phyloP scores from a whole-genome alignment of 2,329 filamentous ascomycete genomes.

The Aspergillus sergii region DNA sequence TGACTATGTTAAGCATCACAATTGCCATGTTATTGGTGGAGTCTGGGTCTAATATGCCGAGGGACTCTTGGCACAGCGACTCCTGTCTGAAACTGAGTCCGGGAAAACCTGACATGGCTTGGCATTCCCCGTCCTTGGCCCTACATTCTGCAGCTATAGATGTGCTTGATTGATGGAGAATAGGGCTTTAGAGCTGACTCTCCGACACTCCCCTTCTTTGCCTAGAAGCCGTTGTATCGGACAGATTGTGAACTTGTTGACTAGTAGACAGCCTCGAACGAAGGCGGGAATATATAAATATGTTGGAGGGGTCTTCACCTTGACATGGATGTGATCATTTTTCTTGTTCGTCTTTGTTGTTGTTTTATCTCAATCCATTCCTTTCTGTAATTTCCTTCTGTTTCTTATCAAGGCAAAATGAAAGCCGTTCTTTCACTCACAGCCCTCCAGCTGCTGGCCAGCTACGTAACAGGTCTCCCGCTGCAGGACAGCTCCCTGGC shows the following conservation, averaged over 20 bases:
- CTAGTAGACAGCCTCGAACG: too few species aligned
- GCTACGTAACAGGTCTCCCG: conserved; percentile 15
- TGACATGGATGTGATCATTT: neutral
- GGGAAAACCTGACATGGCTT: neutral
- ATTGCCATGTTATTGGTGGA: neutral
- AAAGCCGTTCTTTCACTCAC: conserved; percentile 16
- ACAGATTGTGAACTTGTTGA: neutral
- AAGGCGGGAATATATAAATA: neutral
- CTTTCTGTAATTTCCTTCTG: neutral
- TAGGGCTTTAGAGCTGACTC: neutral
- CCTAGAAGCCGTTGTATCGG: neutral
- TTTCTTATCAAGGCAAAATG: conserved; percentile 3
- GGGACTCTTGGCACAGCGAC: neutral
- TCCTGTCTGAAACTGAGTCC: conserved; percentile 2
- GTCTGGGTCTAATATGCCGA: neutral
- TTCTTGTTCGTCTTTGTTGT: neutral
- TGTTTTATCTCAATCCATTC: neutral
- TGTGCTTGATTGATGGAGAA: conserved; percentile 2
- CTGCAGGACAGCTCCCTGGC: conserved; percentile 4
- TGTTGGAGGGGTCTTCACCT: neutral
- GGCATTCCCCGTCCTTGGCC: neutral
- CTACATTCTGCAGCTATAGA: too few species aligned
- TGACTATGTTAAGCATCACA: neutral
- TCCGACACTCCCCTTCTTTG: neutral
- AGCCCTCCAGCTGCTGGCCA: conserved; percentile 22